Base-by-base conservation (phyloP, 306 rosid species). In the Trifolium pratense region DNA sequence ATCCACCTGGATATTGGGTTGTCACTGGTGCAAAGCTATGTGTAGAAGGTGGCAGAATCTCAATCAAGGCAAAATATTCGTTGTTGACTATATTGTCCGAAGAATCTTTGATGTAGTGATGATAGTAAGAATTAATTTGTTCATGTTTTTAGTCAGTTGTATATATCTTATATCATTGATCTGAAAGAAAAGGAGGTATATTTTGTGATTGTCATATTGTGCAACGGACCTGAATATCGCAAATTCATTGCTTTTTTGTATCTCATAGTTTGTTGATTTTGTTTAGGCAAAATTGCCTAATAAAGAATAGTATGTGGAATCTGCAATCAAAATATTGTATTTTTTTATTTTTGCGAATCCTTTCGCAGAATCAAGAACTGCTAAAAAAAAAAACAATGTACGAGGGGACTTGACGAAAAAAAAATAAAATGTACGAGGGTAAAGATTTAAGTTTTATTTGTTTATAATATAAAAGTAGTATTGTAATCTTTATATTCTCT, bases 1-100 rank as follows among this genome's bases (percentile, higher is more conserved):
- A 89, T 66, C 61, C 73, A 32, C 98, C 97, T 6, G 98, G 98
- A 39, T 89, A 93, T 79, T 93, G 98, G 98, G 89, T 93, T 79
- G 91, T 93, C 73, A 88, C 96, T 0, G 98, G 98, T 32, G 97
- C 97, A 51, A 93, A 78, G 86, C 88, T 93, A 0, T 78, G 89
- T 36, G 89, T 88, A 20, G 93, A 84, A 32, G 87, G 80, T 74
- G 88, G 92, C 42, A 79, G 84, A 71, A 89, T 93, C 73, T 86
- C 92, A 15, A 78, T 93, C 79, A 91, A 80, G 68, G 97, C 84
- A 26, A 93, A 93, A 78, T 93, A 82, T 80, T 84, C 98, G 0
- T 85, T 93, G 87, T 82, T 93, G 82, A 91, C 92, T 64, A 87
- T 93, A 59, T 69, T 85, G 79, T 84, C 78, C 0, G 96, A 88